A percentile compares a stretch with the other conserved stretches of the same genome.
Evolutionary conservation across 176 grass and related monocot species (phyloP).

Genomic region (Cenchrus fungigraminus): DNA sequence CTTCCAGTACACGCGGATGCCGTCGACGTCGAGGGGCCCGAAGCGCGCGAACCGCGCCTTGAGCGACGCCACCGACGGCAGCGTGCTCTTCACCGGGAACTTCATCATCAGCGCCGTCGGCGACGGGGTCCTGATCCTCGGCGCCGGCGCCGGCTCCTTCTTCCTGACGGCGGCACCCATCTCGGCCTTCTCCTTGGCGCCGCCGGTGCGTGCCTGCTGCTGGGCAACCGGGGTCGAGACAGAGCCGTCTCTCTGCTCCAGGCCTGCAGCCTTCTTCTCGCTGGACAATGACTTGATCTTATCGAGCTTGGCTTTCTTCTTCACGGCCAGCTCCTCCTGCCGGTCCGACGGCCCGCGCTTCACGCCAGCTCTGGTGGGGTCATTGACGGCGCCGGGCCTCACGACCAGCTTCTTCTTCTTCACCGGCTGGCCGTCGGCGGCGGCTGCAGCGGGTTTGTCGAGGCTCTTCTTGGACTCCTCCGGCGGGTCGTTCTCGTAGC

Average conservation of each 20-base stretch:
- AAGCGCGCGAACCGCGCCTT: constrained; percentile 95
- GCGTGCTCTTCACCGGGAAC: constrained; percentile 66
- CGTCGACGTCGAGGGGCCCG: constrained; percentile 71
- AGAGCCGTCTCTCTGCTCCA: constrained; percentile 34
- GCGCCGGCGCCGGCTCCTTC: constrained; percentile 47
- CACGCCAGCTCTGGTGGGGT: constrained; percentile 50
- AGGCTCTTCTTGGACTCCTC: constrained; percentile 49
- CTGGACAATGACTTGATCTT: constrained; percentile 63
- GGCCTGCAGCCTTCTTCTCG: constrained; percentile 67
- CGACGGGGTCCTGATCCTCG: constrained; percentile 38
- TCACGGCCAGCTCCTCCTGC: constrained; percentile 66
- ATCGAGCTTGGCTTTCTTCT: constrained; percentile 82
- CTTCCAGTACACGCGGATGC: constrained; percentile 94
- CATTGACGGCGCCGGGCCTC: constrained; percentile 32
- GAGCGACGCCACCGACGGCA: constrained; percentile 82
- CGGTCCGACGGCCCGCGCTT: constrained; percentile 72
- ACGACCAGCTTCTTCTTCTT: constrained; percentile 60
- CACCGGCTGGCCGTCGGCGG: constrained; percentile 16
- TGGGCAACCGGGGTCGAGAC: not conserved
- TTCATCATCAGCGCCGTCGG: constrained; percentile 87
- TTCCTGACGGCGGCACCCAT: constrained; percentile 36
- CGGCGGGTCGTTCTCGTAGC: constrained; percentile 56
- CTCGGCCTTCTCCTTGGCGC: constrained; percentile 39
- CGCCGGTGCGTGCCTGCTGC: constrained; percentile 6
- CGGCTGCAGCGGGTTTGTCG: constrained; percentile 18